These are phyloP conservation scores for Cytospora piceicola DNA, from an alignment of 2,329 filamentous ascomycete species.

Conservation along the genomic window DNA sequence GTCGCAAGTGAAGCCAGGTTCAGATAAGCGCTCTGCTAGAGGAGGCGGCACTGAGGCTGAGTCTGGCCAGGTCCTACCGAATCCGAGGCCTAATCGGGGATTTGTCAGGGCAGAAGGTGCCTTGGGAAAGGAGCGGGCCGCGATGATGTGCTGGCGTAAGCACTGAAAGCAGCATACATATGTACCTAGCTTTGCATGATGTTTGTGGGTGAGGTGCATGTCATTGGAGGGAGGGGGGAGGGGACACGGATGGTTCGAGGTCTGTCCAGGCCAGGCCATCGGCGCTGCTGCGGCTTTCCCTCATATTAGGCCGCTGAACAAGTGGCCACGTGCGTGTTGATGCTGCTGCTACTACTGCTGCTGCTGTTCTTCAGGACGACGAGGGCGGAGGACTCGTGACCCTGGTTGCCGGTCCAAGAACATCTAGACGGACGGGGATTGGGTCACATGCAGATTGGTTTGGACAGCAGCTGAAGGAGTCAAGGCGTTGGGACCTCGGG, in stretches of 20 bases:
- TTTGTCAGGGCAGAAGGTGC: not conserved
- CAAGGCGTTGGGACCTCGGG: too few relatives aligned
- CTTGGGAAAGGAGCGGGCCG: not conserved
- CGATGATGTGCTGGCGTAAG: constrained; percentile 3
- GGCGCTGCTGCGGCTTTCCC: not conserved
- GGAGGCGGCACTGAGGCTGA: constrained; percentile 1
- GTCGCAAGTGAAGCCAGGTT: not conserved
- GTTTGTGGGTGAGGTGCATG: not conserved
- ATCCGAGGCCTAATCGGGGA: not conserved
- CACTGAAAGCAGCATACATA: not conserved
- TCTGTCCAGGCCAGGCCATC: not conserved
- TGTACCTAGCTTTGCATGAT: not conserved
- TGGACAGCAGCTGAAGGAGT: not conserved
- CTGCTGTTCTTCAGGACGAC: not conserved
- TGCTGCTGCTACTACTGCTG: not conserved
- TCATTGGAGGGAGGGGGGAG: not conserved
- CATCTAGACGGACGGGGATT: not conserved
- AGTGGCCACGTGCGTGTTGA: not conserved
- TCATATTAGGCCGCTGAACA: not conserved
- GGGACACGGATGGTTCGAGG: not conserved
- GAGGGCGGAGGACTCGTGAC: not conserved
- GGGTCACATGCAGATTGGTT: not conserved
- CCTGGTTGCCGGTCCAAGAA: not conserved
- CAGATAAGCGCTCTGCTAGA: not conserved
- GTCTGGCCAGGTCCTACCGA: not conserved